Base-by-base conservation (phyloP, 106 monocot species). In the Dendrobium officinale region DNA sequence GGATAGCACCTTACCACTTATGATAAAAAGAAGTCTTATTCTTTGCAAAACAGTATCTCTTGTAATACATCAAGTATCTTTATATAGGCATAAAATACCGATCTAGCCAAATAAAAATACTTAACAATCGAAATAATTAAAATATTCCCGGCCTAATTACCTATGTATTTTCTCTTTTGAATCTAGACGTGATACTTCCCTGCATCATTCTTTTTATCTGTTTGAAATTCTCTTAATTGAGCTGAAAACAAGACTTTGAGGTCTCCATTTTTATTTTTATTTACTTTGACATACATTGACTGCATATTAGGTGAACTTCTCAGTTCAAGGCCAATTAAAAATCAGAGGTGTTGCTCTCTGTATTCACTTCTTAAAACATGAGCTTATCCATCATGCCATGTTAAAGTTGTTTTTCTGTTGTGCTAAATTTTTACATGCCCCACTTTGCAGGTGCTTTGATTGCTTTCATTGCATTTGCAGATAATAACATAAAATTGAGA, bases 381-480 rank as follows among this genome's bases (percentile, higher is more conserved):
- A 1, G 55, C 15, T 56, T 19, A 56, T 16, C 55, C 55, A 56
- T 11, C 9, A 56, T 17, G 55, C 51, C 51, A 54, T 54, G 51
- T 15, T 54, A 54, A 54, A 54, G 3, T 56, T 56, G 15, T 11
- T 56, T 56, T 56, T 56, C 18, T 19, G 19, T 56, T 56, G 51
- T 54, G 13, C 19, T 56, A 11, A 56, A 56, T 1, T 56, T 56
- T 56, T 56, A 19, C 55, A 11, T 56, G 55, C 55, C 55, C 8
- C 18, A 56, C 40, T 74, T 72, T 90, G 44, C 87, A 96, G 96
- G 89, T 49, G 42, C 45, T 67, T 75, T 90, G 43, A 74, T 92
- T 44, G 92, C 87, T 83, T 79, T 78, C 77, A 84, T 97, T 77
- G 88, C 83, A 78, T 97, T 97, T 83, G 75, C 79, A 17, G 90